Conservation (phyloP, 2,329 filamentous ascomycete genomes). For the Stachybotrys echinatus region DNA sequence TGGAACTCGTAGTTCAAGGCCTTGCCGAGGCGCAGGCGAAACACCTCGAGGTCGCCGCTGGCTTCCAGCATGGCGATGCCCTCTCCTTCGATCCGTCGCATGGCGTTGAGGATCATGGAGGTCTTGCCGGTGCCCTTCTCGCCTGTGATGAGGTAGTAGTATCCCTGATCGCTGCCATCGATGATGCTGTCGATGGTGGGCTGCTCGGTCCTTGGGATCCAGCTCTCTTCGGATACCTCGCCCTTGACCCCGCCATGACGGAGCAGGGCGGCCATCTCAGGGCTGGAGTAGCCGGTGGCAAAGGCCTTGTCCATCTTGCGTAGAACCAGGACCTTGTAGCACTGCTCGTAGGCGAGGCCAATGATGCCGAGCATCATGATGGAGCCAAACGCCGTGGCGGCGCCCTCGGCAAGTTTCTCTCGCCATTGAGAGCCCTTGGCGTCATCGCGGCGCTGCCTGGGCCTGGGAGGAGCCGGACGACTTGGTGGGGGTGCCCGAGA, state of each 20-base stretch:
- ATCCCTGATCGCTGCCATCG: constrained; percentile 49
- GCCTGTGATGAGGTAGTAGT: constrained; percentile 63
- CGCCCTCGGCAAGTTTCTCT: constrained; percentile 20
- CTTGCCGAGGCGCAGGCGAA: constrained; percentile 66
- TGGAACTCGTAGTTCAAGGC: constrained; percentile 66
- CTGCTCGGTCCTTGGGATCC: constrained; percentile 60
- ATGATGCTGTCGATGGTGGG: constrained; percentile 57
- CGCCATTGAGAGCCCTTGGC: background rate
- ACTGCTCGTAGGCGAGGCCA: constrained; percentile 26
- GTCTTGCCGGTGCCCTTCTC: constrained; percentile 70
- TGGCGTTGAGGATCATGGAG: constrained; percentile 65
- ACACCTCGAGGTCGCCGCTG: constrained; percentile 65
- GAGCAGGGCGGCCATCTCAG: constrained; percentile 49
- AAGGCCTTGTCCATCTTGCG: constrained; percentile 71
- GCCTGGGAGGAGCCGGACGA: too few relatives aligned
- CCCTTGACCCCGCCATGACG: constrained; percentile 22
- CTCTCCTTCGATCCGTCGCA: constrained; percentile 61
- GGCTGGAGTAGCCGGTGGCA: constrained; percentile 59
- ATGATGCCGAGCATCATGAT: constrained; percentile 20
- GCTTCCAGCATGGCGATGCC: constrained; percentile 68
- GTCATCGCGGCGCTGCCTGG: background rate
- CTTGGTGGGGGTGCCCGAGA: too few relatives aligned
- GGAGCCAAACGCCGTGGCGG: constrained; percentile 20
- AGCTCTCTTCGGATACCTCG: constrained; percentile 24
- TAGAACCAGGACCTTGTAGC: constrained; percentile 64